phyloP scores from a whole-genome alignment of 73 alveolate genomes.

The Paramecium caudatum region DNA sequence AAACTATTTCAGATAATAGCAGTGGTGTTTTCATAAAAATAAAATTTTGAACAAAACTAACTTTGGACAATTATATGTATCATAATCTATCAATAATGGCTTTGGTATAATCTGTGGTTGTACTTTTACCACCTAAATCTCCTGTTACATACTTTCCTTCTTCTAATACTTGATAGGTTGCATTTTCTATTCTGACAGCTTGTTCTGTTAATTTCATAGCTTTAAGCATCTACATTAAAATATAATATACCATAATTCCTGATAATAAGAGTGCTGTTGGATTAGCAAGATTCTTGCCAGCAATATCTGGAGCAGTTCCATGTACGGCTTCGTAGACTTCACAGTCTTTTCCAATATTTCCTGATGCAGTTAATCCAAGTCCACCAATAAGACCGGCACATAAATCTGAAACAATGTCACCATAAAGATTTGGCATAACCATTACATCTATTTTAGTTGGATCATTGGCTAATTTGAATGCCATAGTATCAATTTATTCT shows the following conservation, averaged over 20 bases:
- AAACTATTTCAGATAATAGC: not conserved
- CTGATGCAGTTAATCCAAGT: slow-evolving; percentile 87
- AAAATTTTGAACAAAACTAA: too few species aligned
- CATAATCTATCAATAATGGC: slow-evolving; percentile 78
- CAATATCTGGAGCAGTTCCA: slow-evolving; percentile 93
- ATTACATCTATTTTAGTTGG: slow-evolving; percentile 84
- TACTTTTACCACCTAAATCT: slow-evolving; percentile 84
- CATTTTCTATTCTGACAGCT: slow-evolving; percentile 81
- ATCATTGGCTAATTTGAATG: slow-evolving; percentile 78
- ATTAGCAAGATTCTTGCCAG: slow-evolving; percentile 87
- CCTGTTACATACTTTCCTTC: slow-evolving; percentile 81
- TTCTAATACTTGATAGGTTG: slow-evolving; percentile 76
- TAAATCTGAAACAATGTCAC: slow-evolving; percentile 87
- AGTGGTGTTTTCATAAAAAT: too few species aligned
- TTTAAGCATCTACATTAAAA: slow-evolving; percentile 77
- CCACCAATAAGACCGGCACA: slow-evolving; percentile 93
- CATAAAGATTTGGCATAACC: slow-evolving; percentile 92
- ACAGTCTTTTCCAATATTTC: slow-evolving; percentile 83
- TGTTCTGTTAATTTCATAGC: slow-evolving; percentile 80
- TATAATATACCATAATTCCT: slow-evolving; percentile 80
- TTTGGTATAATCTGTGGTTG: slow-evolving; percentile 82
- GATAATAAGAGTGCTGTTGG: slow-evolving; percentile 87
- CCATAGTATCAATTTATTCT: slow-evolving; percentile 83
- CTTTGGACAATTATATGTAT: too few species aligned
- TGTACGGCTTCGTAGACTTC: slow-evolving; percentile 91